phyloP scores from a whole-genome alignment of 1,284 basidiomycete species.

The Meira miltonrushii region DNA sequence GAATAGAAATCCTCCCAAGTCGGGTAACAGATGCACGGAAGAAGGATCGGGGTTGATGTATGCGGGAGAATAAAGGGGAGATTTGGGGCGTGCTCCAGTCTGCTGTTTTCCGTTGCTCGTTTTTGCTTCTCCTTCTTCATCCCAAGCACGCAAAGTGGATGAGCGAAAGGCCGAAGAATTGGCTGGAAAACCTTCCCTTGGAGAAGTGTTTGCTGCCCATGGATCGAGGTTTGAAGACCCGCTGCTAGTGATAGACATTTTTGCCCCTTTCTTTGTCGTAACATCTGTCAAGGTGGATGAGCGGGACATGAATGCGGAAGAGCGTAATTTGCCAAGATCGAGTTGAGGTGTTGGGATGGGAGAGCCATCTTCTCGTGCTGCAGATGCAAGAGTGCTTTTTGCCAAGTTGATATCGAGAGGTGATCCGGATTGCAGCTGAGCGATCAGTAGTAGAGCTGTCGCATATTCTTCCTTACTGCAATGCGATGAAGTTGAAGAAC shows the following conservation, averaged over 20 bases:
- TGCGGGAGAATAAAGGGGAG: neutral
- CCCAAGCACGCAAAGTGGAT: conserved; percentile 5
- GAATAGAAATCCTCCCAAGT: conserved; percentile 8
- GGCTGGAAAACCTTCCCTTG: neutral
- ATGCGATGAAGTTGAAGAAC: neutral
- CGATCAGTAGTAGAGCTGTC: neutral
- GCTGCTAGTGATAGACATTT: neutral
- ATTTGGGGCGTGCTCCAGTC: neutral
- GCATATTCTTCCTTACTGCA: conserved; percentile 5
- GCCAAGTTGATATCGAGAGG: neutral
- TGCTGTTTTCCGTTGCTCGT: neutral
- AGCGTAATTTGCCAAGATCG: neutral
- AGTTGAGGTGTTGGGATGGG: neutral
- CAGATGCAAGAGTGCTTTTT: neutral
- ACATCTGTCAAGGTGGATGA: neutral
- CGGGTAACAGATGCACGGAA: neutral
- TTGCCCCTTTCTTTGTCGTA: neutral
- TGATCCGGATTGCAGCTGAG: neutral
- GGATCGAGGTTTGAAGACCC: neutral
- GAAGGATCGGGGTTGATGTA: conserved; percentile 6
- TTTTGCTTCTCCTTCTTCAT: neutral
- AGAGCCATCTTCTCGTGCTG: neutral
- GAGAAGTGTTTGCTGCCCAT: neutral
- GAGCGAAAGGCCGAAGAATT: neutral
- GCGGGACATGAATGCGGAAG: neutral